Evolutionary conservation across 306 rosid species (phyloP).

Genomic region (Pterocarpus macrocarpus): DNA sequence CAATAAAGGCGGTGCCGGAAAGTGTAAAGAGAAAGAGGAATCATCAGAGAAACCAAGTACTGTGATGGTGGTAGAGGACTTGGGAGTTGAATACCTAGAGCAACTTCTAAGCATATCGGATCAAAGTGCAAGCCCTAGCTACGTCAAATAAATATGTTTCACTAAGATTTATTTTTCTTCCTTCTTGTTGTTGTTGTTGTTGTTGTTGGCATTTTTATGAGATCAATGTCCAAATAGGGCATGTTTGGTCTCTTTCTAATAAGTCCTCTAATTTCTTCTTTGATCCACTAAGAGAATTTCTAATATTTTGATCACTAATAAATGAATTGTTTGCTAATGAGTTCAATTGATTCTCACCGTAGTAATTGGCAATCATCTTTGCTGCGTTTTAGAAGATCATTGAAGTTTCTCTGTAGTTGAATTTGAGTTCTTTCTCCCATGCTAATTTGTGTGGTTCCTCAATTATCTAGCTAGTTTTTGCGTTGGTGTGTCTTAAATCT

Average conservation of each 20-base stretch:
- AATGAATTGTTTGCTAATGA: no score
- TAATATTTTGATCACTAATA: no score
- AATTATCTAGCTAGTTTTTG: no score
- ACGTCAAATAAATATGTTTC: not conserved
- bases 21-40: not conserved
- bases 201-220: not conserved
- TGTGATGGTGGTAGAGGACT: slow-evolving; percentile 58
- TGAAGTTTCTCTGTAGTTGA: not conserved
- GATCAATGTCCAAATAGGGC: not conserved
- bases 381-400: no score
- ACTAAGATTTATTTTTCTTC: not conserved
- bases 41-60: not conserved
- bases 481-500: no score
- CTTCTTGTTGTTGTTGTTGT: not conserved
- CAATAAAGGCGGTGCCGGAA: not conserved
- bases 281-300: not conserved
- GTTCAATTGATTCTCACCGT: no score
- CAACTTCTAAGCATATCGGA: slow-evolving; percentile 54
- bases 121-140: slow-evolving; percentile 15
- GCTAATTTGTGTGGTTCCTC: no score
- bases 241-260: not conserved
- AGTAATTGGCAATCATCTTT: no score
- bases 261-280: not conserved
- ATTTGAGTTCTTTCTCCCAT: not conserved
- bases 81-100: slow-evolving; percentile 76